Percentiles rank a stretch among this genome's conserved stretches.
These are phyloP conservation scores for Chlorella sp. DNA, from an alignment of 139 green algal species.

Conservation along the genomic window DNA sequence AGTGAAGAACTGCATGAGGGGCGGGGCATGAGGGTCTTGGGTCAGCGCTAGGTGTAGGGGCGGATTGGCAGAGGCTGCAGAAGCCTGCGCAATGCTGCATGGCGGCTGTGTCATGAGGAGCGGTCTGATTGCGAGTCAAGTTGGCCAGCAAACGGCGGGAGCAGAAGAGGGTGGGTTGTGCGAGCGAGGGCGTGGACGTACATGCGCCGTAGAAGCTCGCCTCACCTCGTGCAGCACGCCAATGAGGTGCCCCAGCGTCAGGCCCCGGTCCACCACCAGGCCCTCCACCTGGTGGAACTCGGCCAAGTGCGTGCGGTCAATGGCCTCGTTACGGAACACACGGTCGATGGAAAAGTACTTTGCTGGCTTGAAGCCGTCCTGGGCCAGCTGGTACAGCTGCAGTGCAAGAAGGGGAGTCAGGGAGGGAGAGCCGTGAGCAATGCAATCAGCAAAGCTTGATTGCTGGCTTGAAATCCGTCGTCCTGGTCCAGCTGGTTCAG, in stretches of 20 bases:
- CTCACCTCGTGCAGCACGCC: constrained; percentile 43
- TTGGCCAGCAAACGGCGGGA: too few relatives aligned
- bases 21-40: too few relatives aligned
- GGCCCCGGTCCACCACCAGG: constrained; percentile 76
- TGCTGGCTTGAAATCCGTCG: background rate
- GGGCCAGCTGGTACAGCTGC: constrained; percentile 61
- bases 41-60: too few relatives aligned
- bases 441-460: background rate
- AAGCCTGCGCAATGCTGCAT: too few relatives aligned
- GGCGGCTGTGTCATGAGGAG: too few relatives aligned
- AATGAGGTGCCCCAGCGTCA: constrained; percentile 93
- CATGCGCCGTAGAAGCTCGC: too few relatives aligned
- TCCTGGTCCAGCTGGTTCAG: too few relatives aligned
- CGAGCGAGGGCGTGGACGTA: too few relatives aligned
- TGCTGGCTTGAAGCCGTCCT: constrained; percentile 39
- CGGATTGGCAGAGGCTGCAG: too few relatives aligned
- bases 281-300: constrained; percentile 96
- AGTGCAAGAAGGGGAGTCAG: background rate
- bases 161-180: too few relatives aligned
- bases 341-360: constrained; percentile 81
- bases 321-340: constrained; percentile 98
- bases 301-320: constrained; percentile 96
- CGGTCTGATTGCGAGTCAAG: too few relatives aligned
- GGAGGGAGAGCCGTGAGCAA: background rate
- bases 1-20: constrained; percentile 86